Base-by-base conservation (phyloP, 2,329 filamentous ascomycete genomes). In the Arthrobotrys musiformis region DNA sequence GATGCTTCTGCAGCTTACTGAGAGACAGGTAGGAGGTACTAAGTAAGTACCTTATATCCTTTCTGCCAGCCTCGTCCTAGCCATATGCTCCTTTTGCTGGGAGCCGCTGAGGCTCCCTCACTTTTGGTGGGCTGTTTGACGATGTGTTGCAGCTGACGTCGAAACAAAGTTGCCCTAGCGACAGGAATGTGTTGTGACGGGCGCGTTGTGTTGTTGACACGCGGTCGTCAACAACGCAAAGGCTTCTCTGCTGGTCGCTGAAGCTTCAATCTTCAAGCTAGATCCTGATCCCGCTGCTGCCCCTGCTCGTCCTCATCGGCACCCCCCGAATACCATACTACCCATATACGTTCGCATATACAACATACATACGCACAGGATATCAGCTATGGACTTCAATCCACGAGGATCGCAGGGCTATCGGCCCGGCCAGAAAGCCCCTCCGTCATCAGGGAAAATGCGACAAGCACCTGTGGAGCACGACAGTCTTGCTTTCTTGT, bases 331-430 rank as follows among this genome's bases (percentile, higher is more conserved):
- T 22, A 35, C 28, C 15, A 15, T 6, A 28, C 9, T 19, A 5
- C 11, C 7, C 4, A 17, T 19, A 24, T 11, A 22, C 19, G 22
- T 33, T 19, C 19, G n/a, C 62, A 35, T n/a, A 1, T 35, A 17
- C 40, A 5, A 3, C 40, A 17, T 1, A 42, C 8, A 42, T 19
- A 42, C 13, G 19, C 1, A 48, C 19, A 42, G 28, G 17, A 56
- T 26, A 48, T 15, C 19, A 30, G 22, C 19, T n/a, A 78, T 78
- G 74, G 74, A 78, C 35, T 78, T 78, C 37, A 78, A 78, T 26
- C 74, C 68, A 6, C 64, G 74, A 26, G 68, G 56, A 37, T 78
- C 74, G 13, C 67, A 66, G 61, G 74, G 74, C 56, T 78, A 69
- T 30, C 19, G 74, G 68, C 67, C 61, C 37, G 54, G 22, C 54